Evolutionary conservation across 805 yeast species (phyloP), one percentile per base, ranked within the genome.

Genomic region (Lipomyces japonicus): DNA sequence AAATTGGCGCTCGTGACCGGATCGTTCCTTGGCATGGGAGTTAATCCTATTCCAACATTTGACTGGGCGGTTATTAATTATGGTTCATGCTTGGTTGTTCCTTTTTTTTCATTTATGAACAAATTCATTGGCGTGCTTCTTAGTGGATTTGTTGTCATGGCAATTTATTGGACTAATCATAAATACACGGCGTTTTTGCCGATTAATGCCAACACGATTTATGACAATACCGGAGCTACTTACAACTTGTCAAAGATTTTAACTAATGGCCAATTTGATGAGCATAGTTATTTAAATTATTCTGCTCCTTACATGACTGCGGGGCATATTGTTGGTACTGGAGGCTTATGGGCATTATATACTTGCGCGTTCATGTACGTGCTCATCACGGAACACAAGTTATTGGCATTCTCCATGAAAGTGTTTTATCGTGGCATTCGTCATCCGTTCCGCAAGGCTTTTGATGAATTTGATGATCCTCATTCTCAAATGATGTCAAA

Each of bases 301-400:
- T 80, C 82, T 1, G 82, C 82, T 5, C 82, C 84, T 5, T 79
- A 75, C 61, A 78, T 75, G 61, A 62, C 76, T 32, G 82, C 83
- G 3, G 82, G 80, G 0, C 74, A 73, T 61, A 67, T 78, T 55
- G 77, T 77, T 3, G 46, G 44, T 12, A 45, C 38, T 6, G 51
- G 52, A 2, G 38, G 48, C 14, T 34, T 45, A 3, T 53, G 48
- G 45, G 43, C 44, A 3, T 14, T 51, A 7, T 51, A 38, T 23
- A 51, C 55, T 16, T 40, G 47, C 39, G 26, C 51, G n/a, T 51
- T 43, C 19, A 40, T 38, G 16, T 51, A 51, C 38, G 38, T 47
- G 23, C 30, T 23, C 39, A 39, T 51, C 24, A 39, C 48, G 16
- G 55, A 51, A 25, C 22, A 43, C 43, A 42, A 39, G 35, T 51